Evolutionary conservation across 352 stramenopile species (phyloP).

Genomic region (Blastocystis sp.): DNA sequence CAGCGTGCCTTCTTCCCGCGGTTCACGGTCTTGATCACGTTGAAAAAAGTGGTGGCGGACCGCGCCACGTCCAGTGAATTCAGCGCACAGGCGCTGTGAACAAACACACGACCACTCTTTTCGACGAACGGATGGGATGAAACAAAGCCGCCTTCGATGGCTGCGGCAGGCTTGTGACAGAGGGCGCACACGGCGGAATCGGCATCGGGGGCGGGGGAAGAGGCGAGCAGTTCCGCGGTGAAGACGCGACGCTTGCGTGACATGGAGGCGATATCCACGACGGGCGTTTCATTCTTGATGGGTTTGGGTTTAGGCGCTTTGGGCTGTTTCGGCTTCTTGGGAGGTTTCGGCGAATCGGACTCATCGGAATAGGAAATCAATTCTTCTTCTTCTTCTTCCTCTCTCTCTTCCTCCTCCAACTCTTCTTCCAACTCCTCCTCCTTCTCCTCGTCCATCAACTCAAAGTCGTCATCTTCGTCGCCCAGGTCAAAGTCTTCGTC

Average conservation of each 20-base stretch:
- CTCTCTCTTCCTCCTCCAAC: conserved; percentile 36
- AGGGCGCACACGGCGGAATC: neutral
- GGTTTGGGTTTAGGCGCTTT: neutral
- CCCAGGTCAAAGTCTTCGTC: conserved; percentile 50
- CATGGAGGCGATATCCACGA: conserved; percentile 17
- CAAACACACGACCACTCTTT: neutral
- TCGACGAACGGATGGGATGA: conserved; percentile 13
- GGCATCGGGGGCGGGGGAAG: neutral
- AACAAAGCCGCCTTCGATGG: conserved; percentile 14
- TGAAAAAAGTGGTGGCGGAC: conserved; percentile 20
- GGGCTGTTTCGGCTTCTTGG: neutral
- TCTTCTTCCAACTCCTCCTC: conserved; percentile 64
- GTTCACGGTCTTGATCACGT: conserved; percentile 49
- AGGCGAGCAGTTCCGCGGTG: conserved; percentile 14
- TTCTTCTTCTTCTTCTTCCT: conserved; percentile 3
- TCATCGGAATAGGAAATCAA: conserved; percentile 13
- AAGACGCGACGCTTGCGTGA: conserved; percentile 13
- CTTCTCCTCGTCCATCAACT: conserved; percentile 36
- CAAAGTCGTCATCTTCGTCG: conserved; percentile 55
- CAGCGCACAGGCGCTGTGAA: conserved; percentile 9
- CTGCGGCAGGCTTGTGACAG: neutral
- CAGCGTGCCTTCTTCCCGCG: conserved; percentile 26
- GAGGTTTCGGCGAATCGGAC: conserved; percentile 48
- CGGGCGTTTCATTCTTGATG: neutral
- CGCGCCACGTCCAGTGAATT: conserved; percentile 28